These are phyloP conservation scores for Rehmannia glutinosa DNA, from an alignment of 257 asterid genomes.

Conservation along the genomic window DNA sequence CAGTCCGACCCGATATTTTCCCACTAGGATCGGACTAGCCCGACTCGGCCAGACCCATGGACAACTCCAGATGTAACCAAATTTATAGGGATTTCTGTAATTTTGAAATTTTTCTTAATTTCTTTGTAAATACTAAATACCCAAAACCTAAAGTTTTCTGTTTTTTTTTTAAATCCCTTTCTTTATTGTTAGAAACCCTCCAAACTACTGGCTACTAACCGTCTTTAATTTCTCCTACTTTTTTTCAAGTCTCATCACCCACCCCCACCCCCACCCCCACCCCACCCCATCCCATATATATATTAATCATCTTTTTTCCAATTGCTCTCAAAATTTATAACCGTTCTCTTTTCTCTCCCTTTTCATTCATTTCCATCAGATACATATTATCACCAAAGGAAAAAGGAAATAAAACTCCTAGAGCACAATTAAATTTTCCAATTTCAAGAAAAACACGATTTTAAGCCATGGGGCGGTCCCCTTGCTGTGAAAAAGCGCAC, in stretches of 20 bases:
- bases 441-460: neutral
- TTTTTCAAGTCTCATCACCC: constrained; percentile 24
- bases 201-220: constrained; percentile 28
- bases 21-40: too few relatives aligned
- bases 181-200: too few relatives aligned
- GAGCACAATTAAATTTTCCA: too few relatives aligned
- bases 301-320: neutral
- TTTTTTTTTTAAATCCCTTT: too few relatives aligned
- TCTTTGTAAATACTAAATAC: too few relatives aligned
- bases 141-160: too few relatives aligned
- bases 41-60: too few relatives aligned
- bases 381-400: neutral
- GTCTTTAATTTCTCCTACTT: constrained; percentile 13
- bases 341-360: neutral
- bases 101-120: too few relatives aligned
- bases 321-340: neutral
- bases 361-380: neutral
- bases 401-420: neutral
- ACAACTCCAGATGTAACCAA: too few relatives aligned
- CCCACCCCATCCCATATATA: neutral
- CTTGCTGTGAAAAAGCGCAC: constrained; percentile 96
- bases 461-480: constrained; percentile 76
- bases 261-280: neutral
- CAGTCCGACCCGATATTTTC: too few relatives aligned
- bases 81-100: too few relatives aligned